Conservation (phyloP, 2,329 filamentous ascomycete genomes). For the Lomentospora prolificans region DNA sequence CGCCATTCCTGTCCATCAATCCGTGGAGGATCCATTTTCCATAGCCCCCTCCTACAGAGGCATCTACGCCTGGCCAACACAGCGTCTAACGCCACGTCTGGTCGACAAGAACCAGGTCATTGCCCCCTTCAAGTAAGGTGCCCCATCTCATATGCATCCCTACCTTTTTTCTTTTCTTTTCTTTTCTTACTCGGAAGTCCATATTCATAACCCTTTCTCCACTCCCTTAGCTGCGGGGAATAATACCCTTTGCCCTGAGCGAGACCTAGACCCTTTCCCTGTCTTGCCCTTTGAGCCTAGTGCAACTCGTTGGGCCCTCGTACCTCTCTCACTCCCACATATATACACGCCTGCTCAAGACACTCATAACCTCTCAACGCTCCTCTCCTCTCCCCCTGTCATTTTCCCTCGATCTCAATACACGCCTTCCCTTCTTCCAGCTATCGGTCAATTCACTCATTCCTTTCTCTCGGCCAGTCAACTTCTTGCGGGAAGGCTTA, state of each 20-base stretch:
- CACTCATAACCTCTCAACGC: background rate
- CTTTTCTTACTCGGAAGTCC: conserved; percentile 11
- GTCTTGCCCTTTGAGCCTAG: conserved; percentile 2
- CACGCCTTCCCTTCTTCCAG: background rate
- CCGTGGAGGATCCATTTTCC: background rate
- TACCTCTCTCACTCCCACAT: background rate
- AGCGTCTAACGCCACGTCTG: conserved; percentile 1
- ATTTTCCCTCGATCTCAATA: background rate
- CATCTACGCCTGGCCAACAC: background rate
- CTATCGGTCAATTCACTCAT: background rate
- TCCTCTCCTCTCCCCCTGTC: background rate
- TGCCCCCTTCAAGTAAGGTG: background rate
- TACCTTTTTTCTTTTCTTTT: conserved; percentile 15
- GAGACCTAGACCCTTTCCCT: background rate
- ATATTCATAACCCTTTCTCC: background rate
- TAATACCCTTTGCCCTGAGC: conserved; percentile 2
- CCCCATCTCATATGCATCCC: conserved; percentile 8
- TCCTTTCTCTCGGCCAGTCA: background rate
- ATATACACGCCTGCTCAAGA: background rate
- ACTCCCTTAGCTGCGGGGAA: background rate
- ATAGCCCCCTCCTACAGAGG: background rate
- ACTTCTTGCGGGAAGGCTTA: too few species aligned
- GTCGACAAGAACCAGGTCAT: conserved; percentile 2
- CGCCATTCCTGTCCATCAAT: background rate
- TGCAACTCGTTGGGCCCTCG: background rate